Conservation (phyloP, 441 rosid genomes). For the Pelargonium cotyledonis region DNA sequence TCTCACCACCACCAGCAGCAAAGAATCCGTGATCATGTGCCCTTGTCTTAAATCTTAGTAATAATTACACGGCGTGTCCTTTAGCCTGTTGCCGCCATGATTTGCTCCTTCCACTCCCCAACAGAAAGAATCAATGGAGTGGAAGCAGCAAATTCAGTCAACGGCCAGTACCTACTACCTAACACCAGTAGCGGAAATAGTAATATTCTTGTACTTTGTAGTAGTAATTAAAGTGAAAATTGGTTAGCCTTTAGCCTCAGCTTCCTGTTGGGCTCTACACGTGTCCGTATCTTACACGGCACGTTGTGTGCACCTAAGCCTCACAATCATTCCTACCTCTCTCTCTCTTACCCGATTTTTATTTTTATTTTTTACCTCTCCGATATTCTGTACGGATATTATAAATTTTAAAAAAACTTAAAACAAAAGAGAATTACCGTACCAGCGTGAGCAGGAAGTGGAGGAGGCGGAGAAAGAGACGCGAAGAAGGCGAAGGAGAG, state of each 20-base stretch:
- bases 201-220: not conserved
- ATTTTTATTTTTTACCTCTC: too few relatives aligned
- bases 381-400: too few relatives aligned
- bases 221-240: not conserved
- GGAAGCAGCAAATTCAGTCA: not conserved
- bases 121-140: not conserved
- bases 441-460: not conserved
- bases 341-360: too few relatives aligned
- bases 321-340: not conserved
- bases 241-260: too few relatives aligned
- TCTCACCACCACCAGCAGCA: too few relatives aligned
- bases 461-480: not conserved
- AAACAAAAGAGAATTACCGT: not conserved
- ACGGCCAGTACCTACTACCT: not conserved
- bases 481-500: not conserved
- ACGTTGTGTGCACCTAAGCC: not conserved
- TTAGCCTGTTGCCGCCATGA: not conserved
- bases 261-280: not conserved
- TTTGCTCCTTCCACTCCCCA: not conserved
- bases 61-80: too few relatives aligned
- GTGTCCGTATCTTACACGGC: constrained; percentile 1
- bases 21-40: too few relatives aligned
- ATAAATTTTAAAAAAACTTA: not conserved
- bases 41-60: too few relatives aligned
- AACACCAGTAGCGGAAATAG: too few relatives aligned